Conservation (phyloP, 2,329 filamentous ascomycete species). For the Cladosporium sp. region DNA sequence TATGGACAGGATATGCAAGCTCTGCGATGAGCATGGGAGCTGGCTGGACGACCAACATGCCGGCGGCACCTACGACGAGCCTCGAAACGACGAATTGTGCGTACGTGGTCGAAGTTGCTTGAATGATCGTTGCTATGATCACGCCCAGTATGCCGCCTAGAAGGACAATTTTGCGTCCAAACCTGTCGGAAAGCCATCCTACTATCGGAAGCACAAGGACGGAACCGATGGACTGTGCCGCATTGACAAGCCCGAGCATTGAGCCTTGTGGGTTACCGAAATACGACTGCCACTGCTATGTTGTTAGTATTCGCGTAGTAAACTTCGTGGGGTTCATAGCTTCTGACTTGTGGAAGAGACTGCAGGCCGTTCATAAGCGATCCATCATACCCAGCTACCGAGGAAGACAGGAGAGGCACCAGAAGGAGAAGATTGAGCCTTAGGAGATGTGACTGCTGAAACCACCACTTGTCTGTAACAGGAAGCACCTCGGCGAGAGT, state of each 20-base stretch:
- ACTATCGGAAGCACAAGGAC: background rate
- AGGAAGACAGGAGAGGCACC: conserved; percentile 30
- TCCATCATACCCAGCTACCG: conserved; percentile 14
- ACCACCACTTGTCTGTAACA: conserved; percentile 38
- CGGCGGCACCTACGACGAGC: conserved; percentile 33
- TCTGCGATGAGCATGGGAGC: conserved; percentile 45
- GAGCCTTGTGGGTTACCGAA: background rate
- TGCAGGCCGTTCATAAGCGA: conserved; percentile 19
- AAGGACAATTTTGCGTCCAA: conserved; percentile 1
- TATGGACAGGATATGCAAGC: conserved; percentile 38
- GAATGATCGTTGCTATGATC: conserved; percentile 7
- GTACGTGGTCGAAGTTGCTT: background rate
- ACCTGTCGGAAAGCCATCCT: background rate
- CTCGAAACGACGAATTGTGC: conserved; percentile 31
- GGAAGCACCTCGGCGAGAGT: conserved; percentile 36
- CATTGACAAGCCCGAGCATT: conserved; percentile 4
- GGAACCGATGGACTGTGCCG: conserved; percentile 1
- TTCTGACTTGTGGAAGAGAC: conserved; percentile 18
- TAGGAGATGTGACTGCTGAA: conserved; percentile 37
- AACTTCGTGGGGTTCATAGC: no score
- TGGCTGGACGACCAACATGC: conserved; percentile 47
- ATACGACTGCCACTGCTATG: conserved; percentile 11
- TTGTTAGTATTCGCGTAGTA: conserved; percentile 17
- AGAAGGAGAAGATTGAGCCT: conserved; percentile 41
- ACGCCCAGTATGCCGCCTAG: background rate